Evolutionary conservation across 1,284 basidiomycete genomes (phyloP).

Genomic region (Austropuccinia psidii): DNA sequence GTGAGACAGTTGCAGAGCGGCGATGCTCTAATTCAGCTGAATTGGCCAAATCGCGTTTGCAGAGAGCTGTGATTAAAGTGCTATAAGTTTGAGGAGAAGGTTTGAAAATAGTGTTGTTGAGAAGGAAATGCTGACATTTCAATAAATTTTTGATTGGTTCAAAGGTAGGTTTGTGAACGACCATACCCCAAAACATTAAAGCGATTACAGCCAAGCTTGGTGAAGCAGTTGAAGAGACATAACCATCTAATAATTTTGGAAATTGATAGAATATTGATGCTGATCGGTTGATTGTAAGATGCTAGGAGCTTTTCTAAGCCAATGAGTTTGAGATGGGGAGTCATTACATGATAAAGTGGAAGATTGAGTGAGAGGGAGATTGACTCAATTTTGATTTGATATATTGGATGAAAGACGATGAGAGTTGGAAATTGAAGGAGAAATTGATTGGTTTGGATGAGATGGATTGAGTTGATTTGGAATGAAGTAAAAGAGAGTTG

Average conservation of each 20-base stretch:
- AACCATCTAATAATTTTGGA: constrained; percentile 17
- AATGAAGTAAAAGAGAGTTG: too few species aligned
- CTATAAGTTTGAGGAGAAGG: constrained; percentile 32
- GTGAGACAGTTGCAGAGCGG: too few species aligned
- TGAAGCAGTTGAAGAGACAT: constrained; percentile 21
- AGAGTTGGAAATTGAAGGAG: too few species aligned
- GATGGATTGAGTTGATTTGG: too few species aligned
- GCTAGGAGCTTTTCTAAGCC: constrained; percentile 17
- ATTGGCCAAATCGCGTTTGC: constrained; percentile 24
- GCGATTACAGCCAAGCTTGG: constrained; percentile 21
- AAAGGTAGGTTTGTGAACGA: constrained; percentile 19
- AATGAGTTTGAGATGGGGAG: too few species aligned
- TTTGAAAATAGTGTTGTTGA: constrained; percentile 13
- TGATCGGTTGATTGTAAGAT: constrained; percentile 2
- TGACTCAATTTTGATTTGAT: too few species aligned
- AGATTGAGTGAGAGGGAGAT: too few species aligned
- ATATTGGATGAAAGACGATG: too few species aligned
- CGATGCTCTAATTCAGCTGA: constrained; percentile 8
- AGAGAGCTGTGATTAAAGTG: constrained; percentile 30
- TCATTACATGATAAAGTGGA: too few species aligned
- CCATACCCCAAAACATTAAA: constrained; percentile 31
- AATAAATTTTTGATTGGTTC: constrained; percentile 25
- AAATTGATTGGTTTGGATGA: too few species aligned
- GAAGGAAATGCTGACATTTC: constrained; percentile 18
- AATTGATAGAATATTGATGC: constrained; percentile 30